A percentile compares a stretch with the other conserved stretches of the same genome.
Conservation (phyloP, 2,329 filamentous ascomycete species). For the Zasmidium citrigriseum region DNA sequence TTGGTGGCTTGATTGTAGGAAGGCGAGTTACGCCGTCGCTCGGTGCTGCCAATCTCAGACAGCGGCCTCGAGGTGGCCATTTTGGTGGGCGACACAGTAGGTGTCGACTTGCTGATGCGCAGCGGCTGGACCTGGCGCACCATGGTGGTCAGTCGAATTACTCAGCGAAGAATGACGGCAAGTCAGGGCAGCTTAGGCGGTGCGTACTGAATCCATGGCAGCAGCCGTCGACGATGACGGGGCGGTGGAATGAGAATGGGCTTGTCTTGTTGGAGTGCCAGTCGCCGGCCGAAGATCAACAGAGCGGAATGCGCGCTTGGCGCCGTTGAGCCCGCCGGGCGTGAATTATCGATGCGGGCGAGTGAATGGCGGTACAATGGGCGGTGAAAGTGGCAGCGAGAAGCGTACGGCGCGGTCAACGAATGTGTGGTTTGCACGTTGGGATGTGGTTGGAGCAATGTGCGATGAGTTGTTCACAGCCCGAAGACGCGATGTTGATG, state of each 20-base stretch:
- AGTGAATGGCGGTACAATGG: background rate
- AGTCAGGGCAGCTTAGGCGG: constrained; percentile 4
- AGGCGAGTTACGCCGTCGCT: constrained; percentile 86
- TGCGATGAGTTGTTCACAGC: background rate
- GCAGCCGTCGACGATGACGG: constrained; percentile 9
- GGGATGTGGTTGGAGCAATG: background rate
- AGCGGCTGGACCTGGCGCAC: constrained; percentile 66
- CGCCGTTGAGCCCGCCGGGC: constrained; percentile 9
- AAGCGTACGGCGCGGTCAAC: constrained; percentile 3
- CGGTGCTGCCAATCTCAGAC: constrained; percentile 83
- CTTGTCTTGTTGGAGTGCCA: constrained; percentile 8
- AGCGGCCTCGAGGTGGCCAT: constrained; percentile 69
- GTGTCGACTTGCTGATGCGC: constrained; percentile 72
- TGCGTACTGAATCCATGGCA: constrained; percentile 25
- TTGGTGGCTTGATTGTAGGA: constrained; percentile 78
- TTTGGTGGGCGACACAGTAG: constrained; percentile 63
- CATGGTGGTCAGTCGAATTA: constrained; percentile 24
- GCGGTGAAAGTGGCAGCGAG: constrained; percentile 2
- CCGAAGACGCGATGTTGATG: background rate
- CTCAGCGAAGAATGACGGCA: background rate
- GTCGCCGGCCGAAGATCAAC: constrained; percentile 14
- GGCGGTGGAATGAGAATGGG: constrained; percentile 14
- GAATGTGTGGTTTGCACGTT: constrained; percentile 5
- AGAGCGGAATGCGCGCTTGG: constrained; percentile 20
- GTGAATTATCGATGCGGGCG: background rate